Evolutionary conservation across 192 early-diverging fungal genomes (phyloP), one percentile per base, ranked within the genome.

Genomic region (Borealophlyctis nickersoniae): DNA sequence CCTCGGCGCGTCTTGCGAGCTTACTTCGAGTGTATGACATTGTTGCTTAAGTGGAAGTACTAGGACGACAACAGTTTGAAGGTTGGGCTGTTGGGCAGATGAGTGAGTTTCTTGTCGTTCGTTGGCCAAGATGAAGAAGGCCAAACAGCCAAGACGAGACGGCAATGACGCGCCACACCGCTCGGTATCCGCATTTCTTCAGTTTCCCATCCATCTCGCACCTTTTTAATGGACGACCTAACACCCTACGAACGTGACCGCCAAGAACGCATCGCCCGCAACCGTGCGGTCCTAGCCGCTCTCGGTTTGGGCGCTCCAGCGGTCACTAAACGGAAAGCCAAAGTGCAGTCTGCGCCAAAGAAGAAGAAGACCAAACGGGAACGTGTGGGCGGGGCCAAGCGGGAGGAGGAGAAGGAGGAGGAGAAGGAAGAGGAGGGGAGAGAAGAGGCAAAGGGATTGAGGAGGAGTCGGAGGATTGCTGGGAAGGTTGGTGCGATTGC

Each of bases 161-260:
- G n/a, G n/a, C n/a, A n/a, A n/a, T n/a, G n/a, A n/a, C n/a, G n/a
- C n/a, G n/a, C n/a, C n/a, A n/a, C n/a, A n/a, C n/a, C n/a, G n/a
- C n/a, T n/a, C n/a, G n/a, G n/a, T n/a, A n/a, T n/a, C n/a, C n/a
- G n/a, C n/a, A n/a, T n/a, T n/a, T n/a, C n/a, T n/a, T n/a, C n/a
- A n/a, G n/a, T n/a, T n/a, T n/a, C n/a, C n/a, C n/a, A n/a, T n/a
- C n/a, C n/a, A n/a, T n/a, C n/a, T n/a, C n/a, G n/a, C n/a, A n/a
- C n/a, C n/a, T n/a, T n/a, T n/a, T n/a, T n/a, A n/a, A n/a, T n/a
- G n/a, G n/a, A n/a, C n/a, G n/a, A n/a, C n/a, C n/a, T n/a, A n/a
- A n/a, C 60, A 51, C 24, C 49, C 26, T 63, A 63, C 52, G 62
- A 63, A 28, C 51, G 2, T n/a, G 11, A 63, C 22, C 49, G 62